Evolutionary conservation across 1,284 basidiomycete species (phyloP).

Genomic region (Bondarzewia mesenterica): DNA sequence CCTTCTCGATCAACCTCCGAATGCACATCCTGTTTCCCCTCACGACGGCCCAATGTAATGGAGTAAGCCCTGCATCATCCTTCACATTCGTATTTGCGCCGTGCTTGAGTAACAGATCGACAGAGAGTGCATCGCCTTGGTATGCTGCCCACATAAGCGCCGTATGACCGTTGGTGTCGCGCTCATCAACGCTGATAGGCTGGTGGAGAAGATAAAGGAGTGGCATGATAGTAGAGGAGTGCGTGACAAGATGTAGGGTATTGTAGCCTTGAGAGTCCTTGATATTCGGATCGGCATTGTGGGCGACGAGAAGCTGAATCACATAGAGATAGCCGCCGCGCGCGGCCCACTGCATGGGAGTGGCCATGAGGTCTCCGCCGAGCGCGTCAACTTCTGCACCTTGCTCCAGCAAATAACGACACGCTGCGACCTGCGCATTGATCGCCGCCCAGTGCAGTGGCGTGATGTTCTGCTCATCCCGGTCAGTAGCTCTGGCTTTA

Average conservation of each 20-base stretch:
- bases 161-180: conserved; percentile 91
- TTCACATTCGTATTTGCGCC: conserved; percentile 72
- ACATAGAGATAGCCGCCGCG: conserved; percentile 94
- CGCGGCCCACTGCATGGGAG: conserved; percentile 97
- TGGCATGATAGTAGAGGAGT: conserved; percentile 92
- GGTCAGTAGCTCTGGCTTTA: conserved; percentile 66
- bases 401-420: conserved; percentile 78
- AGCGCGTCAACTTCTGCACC: conserved; percentile 94
- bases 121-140: conserved; percentile 94
- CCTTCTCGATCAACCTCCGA: conserved; percentile 76
- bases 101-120: conserved; percentile 85
- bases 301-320: conserved; percentile 82
- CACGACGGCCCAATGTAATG: conserved; percentile 99
- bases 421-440: conserved; percentile 78
- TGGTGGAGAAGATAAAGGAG: conserved; percentile 90
- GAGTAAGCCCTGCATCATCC: conserved; percentile 82
- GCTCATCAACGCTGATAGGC: conserved; percentile 80
- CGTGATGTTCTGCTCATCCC: conserved; percentile 88
- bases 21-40: conserved; percentile 88
- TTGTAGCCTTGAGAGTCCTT: conserved; percentile 96
- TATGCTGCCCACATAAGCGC: conserved; percentile 99
- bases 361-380: conserved; percentile 93
- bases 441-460: conserved; percentile 97
- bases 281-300: conserved; percentile 90
- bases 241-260: conserved; percentile 89